Conservation (phyloP, 306 rosid species). For the Trifolium pratense region DNA sequence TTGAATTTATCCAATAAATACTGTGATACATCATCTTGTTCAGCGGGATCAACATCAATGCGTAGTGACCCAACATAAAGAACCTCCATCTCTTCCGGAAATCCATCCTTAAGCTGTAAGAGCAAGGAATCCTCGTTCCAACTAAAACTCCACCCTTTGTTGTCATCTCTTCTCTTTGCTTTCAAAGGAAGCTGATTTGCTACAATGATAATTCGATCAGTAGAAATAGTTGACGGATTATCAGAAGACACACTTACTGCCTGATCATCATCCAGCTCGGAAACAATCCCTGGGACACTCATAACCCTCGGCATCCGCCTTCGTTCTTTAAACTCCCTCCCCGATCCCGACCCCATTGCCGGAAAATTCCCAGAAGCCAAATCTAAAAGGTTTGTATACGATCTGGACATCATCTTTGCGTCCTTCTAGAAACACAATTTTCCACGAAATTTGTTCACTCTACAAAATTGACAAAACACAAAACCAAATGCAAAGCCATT, state of each 20-base stretch:
- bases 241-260: constrained; percentile 68
- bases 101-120: constrained; percentile 78
- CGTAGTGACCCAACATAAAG: constrained; percentile 74
- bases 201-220: constrained; percentile 73
- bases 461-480: constrained; percentile 37
- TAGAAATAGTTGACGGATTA: constrained; percentile 59
- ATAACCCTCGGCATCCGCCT: constrained; percentile 67
- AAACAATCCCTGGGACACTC: constrained; percentile 68
- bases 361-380: constrained; percentile 87
- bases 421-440: constrained; percentile 41
- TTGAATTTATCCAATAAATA: constrained; percentile 62
- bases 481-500: constrained; percentile 12
- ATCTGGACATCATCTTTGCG: constrained; percentile 72
- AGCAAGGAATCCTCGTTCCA: constrained; percentile 85
- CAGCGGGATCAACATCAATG: constrained; percentile 61
- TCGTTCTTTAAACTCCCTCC: constrained; percentile 47
- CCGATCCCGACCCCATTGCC: constrained; percentile 44
- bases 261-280: constrained; percentile 73
- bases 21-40: constrained; percentile 77
- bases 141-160: constrained; percentile 73
- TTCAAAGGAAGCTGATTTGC: constrained; percentile 83
- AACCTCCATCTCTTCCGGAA: constrained; percentile 77
- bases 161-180: constrained; percentile 65
- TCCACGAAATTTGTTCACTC: constrained; percentile 43
- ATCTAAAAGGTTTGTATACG: constrained; percentile 78